Percentiles rank a stretch among this genome's conserved stretches.
These are phyloP conservation scores for Myrmaecium sp. DNA, from an alignment of 2,329 filamentous ascomycete species.

Conservation along the genomic window DNA sequence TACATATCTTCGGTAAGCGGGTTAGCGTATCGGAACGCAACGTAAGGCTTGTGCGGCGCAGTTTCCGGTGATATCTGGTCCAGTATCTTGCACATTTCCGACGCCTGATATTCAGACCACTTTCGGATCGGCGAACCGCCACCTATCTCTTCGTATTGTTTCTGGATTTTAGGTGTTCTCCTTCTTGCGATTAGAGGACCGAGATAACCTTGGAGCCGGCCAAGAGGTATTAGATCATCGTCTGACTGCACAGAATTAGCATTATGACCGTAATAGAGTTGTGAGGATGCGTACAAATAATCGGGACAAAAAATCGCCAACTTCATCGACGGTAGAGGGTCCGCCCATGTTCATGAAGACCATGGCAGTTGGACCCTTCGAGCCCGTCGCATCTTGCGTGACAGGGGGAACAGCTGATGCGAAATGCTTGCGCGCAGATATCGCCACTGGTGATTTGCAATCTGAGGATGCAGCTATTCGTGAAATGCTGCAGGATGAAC, in stretches of 20 bases:
- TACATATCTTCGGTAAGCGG: slow-evolving; percentile 95
- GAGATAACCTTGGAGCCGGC: slow-evolving; percentile 75
- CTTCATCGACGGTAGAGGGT: slow-evolving; percentile 73
- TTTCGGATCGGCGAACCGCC: slow-evolving; percentile 96
- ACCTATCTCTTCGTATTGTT: slow-evolving; percentile 89
- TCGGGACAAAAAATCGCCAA: slow-evolving; percentile 74
- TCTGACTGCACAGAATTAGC: slow-evolving; percentile 46
- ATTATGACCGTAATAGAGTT: slow-evolving; percentile 2
- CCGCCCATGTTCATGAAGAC: slow-evolving; percentile 99
- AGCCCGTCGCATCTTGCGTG: slow-evolving; percentile 54
- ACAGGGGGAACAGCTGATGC: slow-evolving; percentile 57
- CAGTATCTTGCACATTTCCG: slow-evolving; percentile 93
- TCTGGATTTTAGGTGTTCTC: slow-evolving; percentile 87
- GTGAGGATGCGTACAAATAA: slow-evolving; percentile 54
- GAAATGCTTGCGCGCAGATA: slow-evolving; percentile 39
- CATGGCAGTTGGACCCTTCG: slow-evolving; percentile 82
- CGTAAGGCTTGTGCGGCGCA: slow-evolving; percentile 91
- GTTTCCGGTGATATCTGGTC: slow-evolving; percentile 84
- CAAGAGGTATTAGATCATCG: slow-evolving; percentile 87
- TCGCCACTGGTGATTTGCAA: too few species aligned
- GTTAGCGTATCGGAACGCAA: slow-evolving; percentile 88
- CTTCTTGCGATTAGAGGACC: slow-evolving; percentile 73
- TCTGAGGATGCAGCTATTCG: too few species aligned
- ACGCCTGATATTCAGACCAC: slow-evolving; percentile 90
- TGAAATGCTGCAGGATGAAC: too few species aligned